phyloP scores from a whole-genome alignment of 169 alveolate species.

The Plasmodium gonderi region DNA sequence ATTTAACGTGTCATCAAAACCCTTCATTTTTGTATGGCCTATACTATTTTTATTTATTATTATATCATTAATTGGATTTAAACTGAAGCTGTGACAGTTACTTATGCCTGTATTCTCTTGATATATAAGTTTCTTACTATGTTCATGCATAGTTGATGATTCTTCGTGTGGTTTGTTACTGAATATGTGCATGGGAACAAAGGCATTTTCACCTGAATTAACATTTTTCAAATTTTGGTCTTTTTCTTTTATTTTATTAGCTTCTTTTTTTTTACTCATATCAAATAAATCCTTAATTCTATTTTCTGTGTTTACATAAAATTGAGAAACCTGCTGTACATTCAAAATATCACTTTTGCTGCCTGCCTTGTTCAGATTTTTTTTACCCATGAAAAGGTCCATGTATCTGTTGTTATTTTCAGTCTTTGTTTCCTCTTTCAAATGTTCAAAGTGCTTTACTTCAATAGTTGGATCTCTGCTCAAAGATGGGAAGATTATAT shows the following conservation, averaged over 20 bases:
- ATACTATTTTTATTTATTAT: too few species aligned
- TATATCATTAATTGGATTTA: too few species aligned
- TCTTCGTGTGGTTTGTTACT: background rate
- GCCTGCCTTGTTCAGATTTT: conserved; percentile 10
- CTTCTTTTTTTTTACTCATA: conserved; percentile 11
- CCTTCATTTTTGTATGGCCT: background rate
- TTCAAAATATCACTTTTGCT: background rate
- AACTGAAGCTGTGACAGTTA: too few species aligned
- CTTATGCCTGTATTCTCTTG: too few species aligned
- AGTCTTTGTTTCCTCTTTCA: background rate
- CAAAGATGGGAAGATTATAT: too few species aligned
- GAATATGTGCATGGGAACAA: background rate
- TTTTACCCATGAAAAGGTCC: conserved; percentile 52
- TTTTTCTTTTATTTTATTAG: conserved; percentile 11
- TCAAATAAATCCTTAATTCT: conserved; percentile 31
- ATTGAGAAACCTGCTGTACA: conserved; percentile 16
- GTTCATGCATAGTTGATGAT: too few species aligned
- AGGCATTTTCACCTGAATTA: conserved; percentile 2
- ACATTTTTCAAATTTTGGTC: background rate
- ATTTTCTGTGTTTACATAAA: conserved; percentile 28
- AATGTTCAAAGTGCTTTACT: background rate
- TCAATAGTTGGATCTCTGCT: background rate
- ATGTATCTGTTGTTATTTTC: conserved; percentile 16
- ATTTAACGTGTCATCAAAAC: too few species aligned
- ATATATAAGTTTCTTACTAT: too few species aligned